Evolutionary conservation across 371 early-diverging fungal genomes (phyloP).

Genomic region (Cokeromyces recurvatus): DNA sequence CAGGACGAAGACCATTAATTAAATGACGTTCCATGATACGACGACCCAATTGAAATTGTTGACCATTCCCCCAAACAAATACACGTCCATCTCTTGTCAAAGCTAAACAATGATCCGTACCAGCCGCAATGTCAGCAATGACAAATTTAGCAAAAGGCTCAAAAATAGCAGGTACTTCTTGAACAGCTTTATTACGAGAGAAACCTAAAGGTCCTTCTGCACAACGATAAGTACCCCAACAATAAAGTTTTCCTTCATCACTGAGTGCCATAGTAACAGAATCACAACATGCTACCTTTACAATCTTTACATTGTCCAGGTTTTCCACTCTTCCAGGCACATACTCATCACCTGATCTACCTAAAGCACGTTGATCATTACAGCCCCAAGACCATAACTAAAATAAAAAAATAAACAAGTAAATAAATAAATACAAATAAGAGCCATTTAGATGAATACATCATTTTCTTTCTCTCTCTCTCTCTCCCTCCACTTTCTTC

Average conservation of each 20-base stretch:
- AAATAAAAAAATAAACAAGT: background rate
- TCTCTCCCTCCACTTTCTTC: too few species aligned
- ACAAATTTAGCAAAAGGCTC: conserved; percentile 29
- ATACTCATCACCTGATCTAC: conserved; percentile 82
- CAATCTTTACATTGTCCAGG: conserved; percentile 63
- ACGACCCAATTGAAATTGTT: conserved; percentile 92
- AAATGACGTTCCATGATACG: conserved; percentile 67
- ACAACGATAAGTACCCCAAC: conserved; percentile 93
- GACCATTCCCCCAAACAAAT: conserved; percentile 94
- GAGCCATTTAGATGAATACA: background rate
- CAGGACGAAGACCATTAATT: conserved; percentile 57
- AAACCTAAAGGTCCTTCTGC: conserved; percentile 72
- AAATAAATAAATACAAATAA: too few species aligned
- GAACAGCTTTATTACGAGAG: conserved; percentile 58
- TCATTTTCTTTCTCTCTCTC: too few species aligned
- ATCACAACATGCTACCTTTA: conserved; percentile 92
- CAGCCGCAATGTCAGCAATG: conserved; percentile 80
- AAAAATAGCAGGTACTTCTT: conserved; percentile 59
- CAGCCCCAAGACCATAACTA: conserved; percentile 94
- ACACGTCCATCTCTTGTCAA: conserved; percentile 71
- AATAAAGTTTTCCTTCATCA: conserved; percentile 80
- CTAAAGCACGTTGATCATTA: conserved; percentile 98
- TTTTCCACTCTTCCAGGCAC: conserved; percentile 59
- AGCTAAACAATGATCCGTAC: conserved; percentile 90
- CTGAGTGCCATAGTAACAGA: conserved; percentile 90